Percentiles rank a stretch among this genome's conserved stretches.
Evolutionary conservation across 768 basidiomycete species (phyloP).

Genomic region (Piloderma croceum): DNA sequence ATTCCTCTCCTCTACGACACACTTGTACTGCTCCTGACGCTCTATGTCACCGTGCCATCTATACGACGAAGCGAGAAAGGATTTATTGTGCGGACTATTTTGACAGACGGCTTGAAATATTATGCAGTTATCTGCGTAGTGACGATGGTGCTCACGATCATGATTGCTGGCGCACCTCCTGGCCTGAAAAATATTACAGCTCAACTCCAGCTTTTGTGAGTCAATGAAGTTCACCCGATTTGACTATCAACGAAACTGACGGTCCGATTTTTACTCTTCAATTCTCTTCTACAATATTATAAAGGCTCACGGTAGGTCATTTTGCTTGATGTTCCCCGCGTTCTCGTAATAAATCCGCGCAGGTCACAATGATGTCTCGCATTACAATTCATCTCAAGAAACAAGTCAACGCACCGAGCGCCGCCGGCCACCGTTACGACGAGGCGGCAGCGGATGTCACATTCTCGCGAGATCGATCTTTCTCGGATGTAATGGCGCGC

Average conservation of each 20-base stretch:
- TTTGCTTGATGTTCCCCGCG: not conserved
- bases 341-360: constrained; percentile 3
- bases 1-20: constrained; percentile 46
- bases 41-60: constrained; percentile 34
- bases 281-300: not conserved
- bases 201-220: constrained; percentile 17
- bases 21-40: constrained; percentile 34
- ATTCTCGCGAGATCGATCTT: too few species aligned
- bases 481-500: too few species aligned
- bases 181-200: constrained; percentile 43
- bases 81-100: constrained; percentile 34
- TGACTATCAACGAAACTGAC: too few species aligned
- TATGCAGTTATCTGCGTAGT: constrained; percentile 42
- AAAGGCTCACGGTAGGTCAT: not conserved
- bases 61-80: constrained; percentile 24
- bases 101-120: constrained; percentile 44
- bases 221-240: not conserved
- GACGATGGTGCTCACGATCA: constrained; percentile 38
- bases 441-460: too few species aligned
- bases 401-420: too few species aligned
- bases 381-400: constrained; percentile 60
- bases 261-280: not conserved
- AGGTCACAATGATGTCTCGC: constrained; percentile 64
- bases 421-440: too few species aligned
- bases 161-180: constrained; percentile 40